Evolutionary conservation across 2,329 filamentous ascomycete genomes (phyloP), one percentile per base, ranked within the genome.

Genomic region (Knoxdaviesia capensis): DNA sequence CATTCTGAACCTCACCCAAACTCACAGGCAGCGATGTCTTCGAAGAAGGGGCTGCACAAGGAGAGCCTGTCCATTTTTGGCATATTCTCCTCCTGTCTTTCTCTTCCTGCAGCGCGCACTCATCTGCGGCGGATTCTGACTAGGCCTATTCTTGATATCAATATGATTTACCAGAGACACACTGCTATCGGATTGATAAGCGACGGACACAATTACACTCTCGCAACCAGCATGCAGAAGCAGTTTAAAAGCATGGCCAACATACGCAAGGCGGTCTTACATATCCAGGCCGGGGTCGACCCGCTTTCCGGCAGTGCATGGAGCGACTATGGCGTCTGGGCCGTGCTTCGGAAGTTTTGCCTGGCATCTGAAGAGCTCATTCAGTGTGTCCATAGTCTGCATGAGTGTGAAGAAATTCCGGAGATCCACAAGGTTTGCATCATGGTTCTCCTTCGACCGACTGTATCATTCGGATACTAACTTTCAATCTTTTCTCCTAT

Each of bases 11-110:
- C 73, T 7, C 85, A 93, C 55, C 87, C 84, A 5, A 86, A 85
- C 52, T 20, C 10, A 10, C 34, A 41, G 36, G 7, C 38, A 10
- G 20, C 9, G 10, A 36, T 20, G 6, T 36, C 43, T 7, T 31
- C 34, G 42, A 28, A 46, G 64, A 30, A 74, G 69, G 1, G 77
- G 71, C 20, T 69, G 71, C 1, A 20, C 20, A 94, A 88, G 55
- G 86, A 93, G 59, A 80, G 75, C 10, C 65, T 90, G 1, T 96
- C 84, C 0, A 61, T 94, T 0, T 94, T 81, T 55, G 87, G 83
- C 0, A 62, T 96, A 0, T 92, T 94, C 46, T 74, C 80, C 44
- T 66, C 74, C 43, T 62, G 90, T 31, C 76, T 80, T 30, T 70
- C 70, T 43, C 94, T 86, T 4, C 69, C 80, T 1, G 86, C 94